Base-by-base conservation (phyloP, 805 yeast genomes). In the Yarrowia alimentaria region DNA sequence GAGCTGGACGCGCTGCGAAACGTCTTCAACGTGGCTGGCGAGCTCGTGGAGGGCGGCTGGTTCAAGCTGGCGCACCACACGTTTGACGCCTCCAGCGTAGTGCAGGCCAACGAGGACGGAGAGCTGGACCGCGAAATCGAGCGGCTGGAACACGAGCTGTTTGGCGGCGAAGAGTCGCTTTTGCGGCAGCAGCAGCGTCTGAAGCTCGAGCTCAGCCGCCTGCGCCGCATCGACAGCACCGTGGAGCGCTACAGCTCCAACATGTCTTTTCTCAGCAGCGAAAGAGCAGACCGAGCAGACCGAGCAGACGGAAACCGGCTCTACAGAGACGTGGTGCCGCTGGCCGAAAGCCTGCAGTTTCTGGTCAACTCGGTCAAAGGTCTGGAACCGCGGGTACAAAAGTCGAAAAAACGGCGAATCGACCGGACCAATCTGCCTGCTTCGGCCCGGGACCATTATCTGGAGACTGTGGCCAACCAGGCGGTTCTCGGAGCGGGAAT, bases 1-100 rank as follows among this genome's bases (percentile, higher is more conserved):
- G 97, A 90, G 66, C 68, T 88, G 25, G 90, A 90, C 65, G 77
- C 85, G 2, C 67, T 87, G 45, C 69, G 96, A 60, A 90, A 90
- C 62, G 78, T 90, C 10, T 71, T 90, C 51, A 76, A 75, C 10
- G 69, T 90, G 13, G 95, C 96, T 0, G 66, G 66, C 5, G 84
- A 80, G 11, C 68, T 86, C 25, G 72, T 83, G 0, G 74, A 74
- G 3, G 76, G 69, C 10, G 94, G 95, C 5, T 80, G 78, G 71
- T 68, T 90, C 51, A 65, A 83, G 40, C 68, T 89, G 40, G 74
- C 73, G 43, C 93, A 87, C 61, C 93, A 90, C 53, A 73, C 12
- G 60, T 56, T 33, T 57, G 47, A 40, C 7, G 32, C 47, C 51
- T 26, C 33, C 45, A 8, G 25, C 6, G 34, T 24, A 4, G 14